phyloP scores from a whole-genome alignment of 1,284 basidiomycete species.

The Somion occarium region DNA sequence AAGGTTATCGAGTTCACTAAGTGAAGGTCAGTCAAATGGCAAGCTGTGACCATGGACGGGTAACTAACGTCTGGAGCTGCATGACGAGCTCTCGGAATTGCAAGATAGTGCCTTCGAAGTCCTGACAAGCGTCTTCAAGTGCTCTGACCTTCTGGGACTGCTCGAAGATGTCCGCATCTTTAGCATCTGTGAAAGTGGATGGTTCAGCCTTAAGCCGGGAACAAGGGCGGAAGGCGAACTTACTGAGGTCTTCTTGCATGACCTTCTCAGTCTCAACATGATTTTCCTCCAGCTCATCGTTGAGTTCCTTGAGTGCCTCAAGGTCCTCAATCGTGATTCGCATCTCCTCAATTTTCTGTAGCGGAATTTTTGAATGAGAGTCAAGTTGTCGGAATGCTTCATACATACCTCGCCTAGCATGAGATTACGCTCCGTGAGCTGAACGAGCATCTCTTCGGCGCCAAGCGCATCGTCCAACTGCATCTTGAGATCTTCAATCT shows the following conservation, averaged over 20 bases:
- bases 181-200: conserved; percentile 48
- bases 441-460: conserved; percentile 94
- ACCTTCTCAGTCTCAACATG: conserved; percentile 93
- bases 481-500: conserved; percentile 90
- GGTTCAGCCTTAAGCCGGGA: neutral
- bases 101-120: conserved; percentile 81
- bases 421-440: conserved; percentile 92
- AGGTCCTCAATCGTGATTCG: conserved; percentile 92
- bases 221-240: conserved; percentile 17
- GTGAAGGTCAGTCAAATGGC: conserved; percentile 6
- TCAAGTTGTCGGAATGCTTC: neutral
- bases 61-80: conserved; percentile 69
- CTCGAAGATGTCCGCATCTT: conserved; percentile 68
- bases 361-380: neutral
- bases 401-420: conserved; percentile 75
- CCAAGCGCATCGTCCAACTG: conserved; percentile 95
- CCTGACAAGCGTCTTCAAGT: conserved; percentile 76
- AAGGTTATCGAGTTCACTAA: conserved; percentile 78
- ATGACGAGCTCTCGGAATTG: conserved; percentile 91
- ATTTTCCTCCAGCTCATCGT: conserved; percentile 96
- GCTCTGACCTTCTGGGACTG: conserved; percentile 57
- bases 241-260: conserved; percentile 86
- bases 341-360: conserved; percentile 94
- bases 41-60: neutral
- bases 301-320: conserved; percentile 93